Conservation (phyloP, 202 grass and related monocot genomes). For the Panicum virgatum region DNA sequence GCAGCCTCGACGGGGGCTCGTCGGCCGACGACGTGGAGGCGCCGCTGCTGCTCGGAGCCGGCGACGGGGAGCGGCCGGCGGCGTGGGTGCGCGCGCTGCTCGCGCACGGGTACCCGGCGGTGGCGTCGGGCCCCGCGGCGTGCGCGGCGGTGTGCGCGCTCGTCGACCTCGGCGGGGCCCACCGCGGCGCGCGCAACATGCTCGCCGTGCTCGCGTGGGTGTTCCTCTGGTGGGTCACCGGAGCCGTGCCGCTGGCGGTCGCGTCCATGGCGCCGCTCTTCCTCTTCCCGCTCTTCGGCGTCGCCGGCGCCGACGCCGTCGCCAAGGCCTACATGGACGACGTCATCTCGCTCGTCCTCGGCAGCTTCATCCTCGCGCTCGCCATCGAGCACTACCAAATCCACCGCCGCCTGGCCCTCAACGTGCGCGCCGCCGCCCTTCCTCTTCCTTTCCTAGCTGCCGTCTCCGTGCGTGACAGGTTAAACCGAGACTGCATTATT, state of each 20-base stretch:
- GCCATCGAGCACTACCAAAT: constrained; percentile 90
- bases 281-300: constrained; percentile 77
- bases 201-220: constrained; percentile 81
- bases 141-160: constrained; percentile 50
- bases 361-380: constrained; percentile 94
- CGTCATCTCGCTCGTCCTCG: constrained; percentile 92
- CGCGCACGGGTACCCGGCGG: constrained; percentile 43
- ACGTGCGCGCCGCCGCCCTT: constrained; percentile 30
- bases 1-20: constrained; percentile 22
- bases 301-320: constrained; percentile 59
- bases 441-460: neutral
- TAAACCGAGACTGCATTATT: too few species aligned
- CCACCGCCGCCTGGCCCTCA: constrained; percentile 83
- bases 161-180: constrained; percentile 44
- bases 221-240: constrained; percentile 92
- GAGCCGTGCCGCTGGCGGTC: constrained; percentile 76
- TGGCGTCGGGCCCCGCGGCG: constrained; percentile 52
- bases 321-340: constrained; percentile 86
- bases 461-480: too few species aligned
- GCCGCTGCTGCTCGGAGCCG: constrained; percentile 55
- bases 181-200: constrained; percentile 63
- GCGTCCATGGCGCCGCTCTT: constrained; percentile 88
- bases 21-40: constrained; percentile 39
- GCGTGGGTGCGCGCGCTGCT: constrained; percentile 20
- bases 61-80: neutral